phyloP scores from a whole-genome alignment of 2,329 filamentous ascomycete species.

The Nemania sp. region DNA sequence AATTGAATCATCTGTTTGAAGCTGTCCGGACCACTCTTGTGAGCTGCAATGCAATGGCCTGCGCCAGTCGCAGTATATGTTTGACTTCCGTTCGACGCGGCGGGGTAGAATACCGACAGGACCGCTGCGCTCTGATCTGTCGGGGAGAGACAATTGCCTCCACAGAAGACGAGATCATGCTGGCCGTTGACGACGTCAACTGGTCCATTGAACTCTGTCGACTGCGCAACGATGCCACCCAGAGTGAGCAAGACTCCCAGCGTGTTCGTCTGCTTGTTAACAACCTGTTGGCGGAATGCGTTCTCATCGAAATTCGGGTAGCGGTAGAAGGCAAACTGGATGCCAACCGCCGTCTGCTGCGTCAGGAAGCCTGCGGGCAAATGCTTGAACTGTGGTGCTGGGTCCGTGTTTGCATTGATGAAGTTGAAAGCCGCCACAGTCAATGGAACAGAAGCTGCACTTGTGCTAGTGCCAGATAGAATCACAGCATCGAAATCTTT shows the following conservation, averaged over 20 bases:
- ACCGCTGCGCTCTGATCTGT: conserved; percentile 23
- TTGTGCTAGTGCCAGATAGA: conserved; percentile 41
- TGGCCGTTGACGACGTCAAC: conserved; percentile 32
- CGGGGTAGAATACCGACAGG: conserved; percentile 26
- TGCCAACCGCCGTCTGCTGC: conserved; percentile 22
- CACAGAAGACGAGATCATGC: conserved; percentile 32
- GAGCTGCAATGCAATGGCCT: conserved; percentile 31
- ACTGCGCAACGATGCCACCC: conserved; percentile 25
- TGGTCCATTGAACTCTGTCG: conserved; percentile 26
- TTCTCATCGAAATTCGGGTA: conserved; percentile 26
- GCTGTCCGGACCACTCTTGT: conserved; percentile 29
- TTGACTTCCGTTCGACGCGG: conserved; percentile 21
- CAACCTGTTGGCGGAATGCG: conserved; percentile 25
- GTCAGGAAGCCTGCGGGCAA: conserved; percentile 26
- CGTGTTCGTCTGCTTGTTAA: conserved; percentile 30
- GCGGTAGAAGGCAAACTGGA: conserved; percentile 31
- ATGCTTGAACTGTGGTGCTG: conserved; percentile 32
- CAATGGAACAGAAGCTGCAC: conserved; percentile 20
- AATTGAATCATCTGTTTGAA: conserved; percentile 32
- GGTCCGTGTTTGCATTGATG: conserved; percentile 24
- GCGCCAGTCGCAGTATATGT: conserved; percentile 28
- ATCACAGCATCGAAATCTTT: conserved; percentile 41
- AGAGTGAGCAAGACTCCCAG: conserved; percentile 29
- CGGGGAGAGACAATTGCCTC: conserved; percentile 30
- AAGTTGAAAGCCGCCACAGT: conserved; percentile 23